phyloP scores from a whole-genome alignment of 176 grass and related monocot species.

The Eleusine indica region DNA sequence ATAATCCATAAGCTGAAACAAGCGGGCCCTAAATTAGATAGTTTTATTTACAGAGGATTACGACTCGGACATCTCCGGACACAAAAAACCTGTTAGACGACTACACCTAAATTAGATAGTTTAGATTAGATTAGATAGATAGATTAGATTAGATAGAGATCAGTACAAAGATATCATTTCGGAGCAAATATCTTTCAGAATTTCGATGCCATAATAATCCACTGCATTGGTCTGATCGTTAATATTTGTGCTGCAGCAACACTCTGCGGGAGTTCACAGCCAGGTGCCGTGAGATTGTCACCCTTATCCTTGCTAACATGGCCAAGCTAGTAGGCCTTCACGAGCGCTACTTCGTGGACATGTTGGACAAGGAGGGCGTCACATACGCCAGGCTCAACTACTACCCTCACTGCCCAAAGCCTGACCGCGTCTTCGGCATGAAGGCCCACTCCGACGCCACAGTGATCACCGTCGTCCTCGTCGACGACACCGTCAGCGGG shows the following conservation, averaged over 20 bases:
- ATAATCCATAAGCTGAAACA: too few relatives aligned
- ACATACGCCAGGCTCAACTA: slow-evolving; percentile 48
- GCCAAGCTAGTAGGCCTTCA: slow-evolving; percentile 28
- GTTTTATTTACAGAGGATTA: too few relatives aligned
- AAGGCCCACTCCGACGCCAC: slow-evolving; percentile 56
- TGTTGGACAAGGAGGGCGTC: slow-evolving; percentile 34
- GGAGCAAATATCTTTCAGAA: too few relatives aligned
- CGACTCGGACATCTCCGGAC: too few relatives aligned
- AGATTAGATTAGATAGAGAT: too few relatives aligned
- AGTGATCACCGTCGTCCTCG: slow-evolving; percentile 44
- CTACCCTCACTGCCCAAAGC: slow-evolving; percentile 50
- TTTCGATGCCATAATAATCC: too few relatives aligned
- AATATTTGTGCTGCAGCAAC: slow-evolving; percentile 11
- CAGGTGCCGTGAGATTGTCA: slow-evolving; percentile 34
- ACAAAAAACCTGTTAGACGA: too few relatives aligned
- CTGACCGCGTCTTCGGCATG: slow-evolving; percentile 51
- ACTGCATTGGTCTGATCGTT: background rate
- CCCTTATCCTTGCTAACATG: background rate
- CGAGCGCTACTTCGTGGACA: slow-evolving; percentile 32
- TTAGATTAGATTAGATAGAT: too few relatives aligned
- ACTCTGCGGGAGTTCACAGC: slow-evolving; percentile 40
- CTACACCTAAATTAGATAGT: too few relatives aligned
- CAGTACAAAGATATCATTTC: too few relatives aligned
- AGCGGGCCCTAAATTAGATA: too few relatives aligned
- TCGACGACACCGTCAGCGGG: slow-evolving; percentile 47